Percentiles rank a stretch among this genome's conserved stretches.
Conservation (phyloP, 306 rosid genomes). For the Heteromeles arbutifolia region DNA sequence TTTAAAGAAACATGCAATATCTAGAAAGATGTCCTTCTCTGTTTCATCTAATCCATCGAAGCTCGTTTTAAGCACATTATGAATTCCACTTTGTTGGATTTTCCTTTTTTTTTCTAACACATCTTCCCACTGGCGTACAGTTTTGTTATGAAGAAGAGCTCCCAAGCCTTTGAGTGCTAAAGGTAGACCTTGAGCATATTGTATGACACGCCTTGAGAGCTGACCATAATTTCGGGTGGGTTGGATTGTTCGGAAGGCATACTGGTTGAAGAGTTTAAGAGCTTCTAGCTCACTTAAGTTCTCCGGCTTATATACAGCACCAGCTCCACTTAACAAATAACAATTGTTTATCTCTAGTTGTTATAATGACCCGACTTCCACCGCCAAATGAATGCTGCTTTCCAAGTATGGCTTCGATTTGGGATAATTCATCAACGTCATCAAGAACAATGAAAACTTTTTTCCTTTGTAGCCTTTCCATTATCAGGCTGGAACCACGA, state of each 20-base stretch:
- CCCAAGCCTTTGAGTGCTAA: too few species aligned
- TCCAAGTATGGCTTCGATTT: background rate
- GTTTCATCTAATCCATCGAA: slow-evolving; percentile 1
- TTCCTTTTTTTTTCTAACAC: too few species aligned
- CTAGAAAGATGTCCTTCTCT: slow-evolving; percentile 23
- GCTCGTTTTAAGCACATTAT: too few species aligned
- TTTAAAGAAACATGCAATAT: slow-evolving; percentile 35
- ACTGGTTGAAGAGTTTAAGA: slow-evolving; percentile 2
- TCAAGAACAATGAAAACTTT: slow-evolving; percentile 19
- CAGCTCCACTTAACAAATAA: background rate
- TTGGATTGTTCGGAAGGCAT: slow-evolving; percentile 1
- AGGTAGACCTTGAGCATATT: too few species aligned
- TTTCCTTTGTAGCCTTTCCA: background rate
- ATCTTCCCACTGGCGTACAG: too few species aligned
- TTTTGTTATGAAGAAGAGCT: too few species aligned
- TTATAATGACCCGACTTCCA: background rate
- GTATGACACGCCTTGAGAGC: background rate
- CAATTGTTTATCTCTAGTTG: slow-evolving; percentile 8
- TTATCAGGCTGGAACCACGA: background rate
- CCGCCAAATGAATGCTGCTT: too few species aligned
- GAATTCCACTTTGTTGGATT: fast-evolving
- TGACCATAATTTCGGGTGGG: background rate
- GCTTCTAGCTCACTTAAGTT: background rate
- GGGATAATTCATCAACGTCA: slow-evolving; percentile 3
- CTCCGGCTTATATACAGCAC: background rate